Conservation (phyloP, 495 filamentous ascomycete genomes). For the Usnea hakonensis region DNA sequence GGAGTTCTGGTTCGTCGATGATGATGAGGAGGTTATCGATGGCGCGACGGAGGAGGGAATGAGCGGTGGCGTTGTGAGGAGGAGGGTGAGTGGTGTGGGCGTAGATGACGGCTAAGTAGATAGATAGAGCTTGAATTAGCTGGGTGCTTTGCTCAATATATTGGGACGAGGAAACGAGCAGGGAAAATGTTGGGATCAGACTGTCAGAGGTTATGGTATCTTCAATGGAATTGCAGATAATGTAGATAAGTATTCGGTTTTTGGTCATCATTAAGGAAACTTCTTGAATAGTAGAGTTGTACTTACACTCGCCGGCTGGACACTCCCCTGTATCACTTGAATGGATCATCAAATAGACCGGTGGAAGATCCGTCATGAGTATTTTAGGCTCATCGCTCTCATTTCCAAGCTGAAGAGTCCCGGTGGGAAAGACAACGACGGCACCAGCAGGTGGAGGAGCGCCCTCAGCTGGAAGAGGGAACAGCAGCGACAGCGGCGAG, state of each 20-base stretch:
- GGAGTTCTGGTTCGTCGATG: slow-evolving; percentile 27
- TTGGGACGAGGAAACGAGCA: slow-evolving; percentile 15
- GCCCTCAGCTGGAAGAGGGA: slow-evolving; percentile 65
- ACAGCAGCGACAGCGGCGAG: slow-evolving; percentile 56
- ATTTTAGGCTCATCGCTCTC: slow-evolving; percentile 16
- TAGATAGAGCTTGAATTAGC: slow-evolving; percentile 4
- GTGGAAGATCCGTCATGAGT: slow-evolving; percentile 30
- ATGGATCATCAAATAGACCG: slow-evolving; percentile 69
- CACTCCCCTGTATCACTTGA: slow-evolving; percentile 87
- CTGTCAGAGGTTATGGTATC: slow-evolving; percentile 75
- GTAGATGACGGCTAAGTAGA: slow-evolving; percentile 60
- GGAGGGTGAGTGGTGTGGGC: slow-evolving; percentile 43
- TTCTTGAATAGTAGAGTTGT: slow-evolving; percentile 14
- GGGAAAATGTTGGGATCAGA: slow-evolving; percentile 59
- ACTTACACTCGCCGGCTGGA: slow-evolving; percentile 80
- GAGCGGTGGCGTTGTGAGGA: slow-evolving; percentile 26
- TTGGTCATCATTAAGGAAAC: slow-evolving; percentile 59
- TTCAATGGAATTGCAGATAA: slow-evolving; percentile 85
- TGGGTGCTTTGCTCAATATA: slow-evolving; percentile 16
- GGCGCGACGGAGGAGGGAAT: slow-evolving; percentile 45
- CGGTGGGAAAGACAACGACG: slow-evolving; percentile 59
- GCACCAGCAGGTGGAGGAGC: slow-evolving; percentile 65
- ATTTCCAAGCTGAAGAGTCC: slow-evolving; percentile 7
- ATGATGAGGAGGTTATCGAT: slow-evolving; percentile 46
- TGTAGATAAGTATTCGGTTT: slow-evolving; percentile 97